Conservation (phyloP, 1,139 yeast genomes). For the Pneumocystis jirovecii region DNA sequence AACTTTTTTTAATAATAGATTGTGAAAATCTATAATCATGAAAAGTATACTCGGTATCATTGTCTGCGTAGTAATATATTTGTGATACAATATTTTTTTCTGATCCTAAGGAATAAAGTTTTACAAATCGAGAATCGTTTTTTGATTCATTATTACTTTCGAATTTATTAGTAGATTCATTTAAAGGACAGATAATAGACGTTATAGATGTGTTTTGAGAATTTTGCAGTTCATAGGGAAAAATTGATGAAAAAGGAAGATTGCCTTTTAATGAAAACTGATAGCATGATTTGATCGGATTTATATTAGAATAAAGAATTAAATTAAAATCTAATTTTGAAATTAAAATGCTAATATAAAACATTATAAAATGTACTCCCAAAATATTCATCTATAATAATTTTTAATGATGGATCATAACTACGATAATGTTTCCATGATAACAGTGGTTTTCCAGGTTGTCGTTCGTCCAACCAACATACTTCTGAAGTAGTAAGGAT, state of each 20-base stretch:
- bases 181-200: neutral
- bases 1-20: neutral
- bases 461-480: neutral
- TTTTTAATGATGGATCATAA: neutral
- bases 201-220: neutral
- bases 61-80: neutral
- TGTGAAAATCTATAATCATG: neutral
- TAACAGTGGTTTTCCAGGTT: neutral
- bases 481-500: neutral
- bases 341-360: neutral
- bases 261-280: neutral
- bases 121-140: neutral
- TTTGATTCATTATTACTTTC: neutral
- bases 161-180: neutral
- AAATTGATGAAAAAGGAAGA: neutral
- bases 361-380: neutral
- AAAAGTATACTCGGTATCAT: neutral
- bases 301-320: neutral
- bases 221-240: neutral
- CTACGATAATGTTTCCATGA: conserved; percentile 1
- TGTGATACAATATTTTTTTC: neutral
- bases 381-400: neutral
- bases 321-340: neutral
- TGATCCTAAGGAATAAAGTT: neutral
- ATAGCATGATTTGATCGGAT: neutral